phyloP scores from a whole-genome alignment of 352 stramenopile species.

The Globisporangium heterothallicum region DNA sequence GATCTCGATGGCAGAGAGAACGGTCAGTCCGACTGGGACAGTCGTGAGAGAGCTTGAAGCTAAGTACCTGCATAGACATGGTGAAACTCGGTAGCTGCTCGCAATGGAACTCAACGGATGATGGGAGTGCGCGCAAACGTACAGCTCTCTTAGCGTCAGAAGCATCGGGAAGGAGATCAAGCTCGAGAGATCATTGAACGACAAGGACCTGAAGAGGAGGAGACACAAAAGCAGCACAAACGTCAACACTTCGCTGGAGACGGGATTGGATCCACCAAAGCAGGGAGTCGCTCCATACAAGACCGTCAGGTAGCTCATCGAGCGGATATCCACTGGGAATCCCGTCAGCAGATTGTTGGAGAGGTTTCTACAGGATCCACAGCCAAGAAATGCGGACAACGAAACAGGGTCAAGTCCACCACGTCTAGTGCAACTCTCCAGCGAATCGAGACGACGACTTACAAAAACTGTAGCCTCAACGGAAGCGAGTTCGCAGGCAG shows the following conservation, averaged over 20 bases:
- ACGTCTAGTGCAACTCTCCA: no score
- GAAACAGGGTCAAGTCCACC: no score
- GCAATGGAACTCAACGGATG: not conserved
- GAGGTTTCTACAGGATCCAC: conserved; percentile 1
- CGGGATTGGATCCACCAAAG: not conserved
- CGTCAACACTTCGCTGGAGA: not conserved
- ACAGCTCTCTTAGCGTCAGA: conserved; percentile 11
- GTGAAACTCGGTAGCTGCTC: not conserved
- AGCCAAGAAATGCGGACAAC: not conserved
- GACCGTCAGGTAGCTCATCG: conserved; percentile 10
- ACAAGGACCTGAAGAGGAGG: conserved; percentile 6
- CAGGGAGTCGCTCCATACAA: conserved; percentile 2
- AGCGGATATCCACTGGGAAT: conserved; percentile 8
- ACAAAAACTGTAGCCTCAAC: not conserved
- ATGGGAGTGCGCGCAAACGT: not conserved
- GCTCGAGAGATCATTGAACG: conserved; percentile 8
- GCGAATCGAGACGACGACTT: no score
- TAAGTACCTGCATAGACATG: not conserved
- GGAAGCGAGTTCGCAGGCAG: not conserved
- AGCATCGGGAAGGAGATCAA: conserved; percentile 9
- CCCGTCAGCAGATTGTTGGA: conserved; percentile 10
- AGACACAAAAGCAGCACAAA: not conserved
- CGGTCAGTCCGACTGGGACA: conserved; percentile 9
- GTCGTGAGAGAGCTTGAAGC: conserved; percentile 1
- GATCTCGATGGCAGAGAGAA: conserved; percentile 14